phyloP scores from a whole-genome alignment of 441 rosid genomes.

The Erodium moschatum region DNA sequence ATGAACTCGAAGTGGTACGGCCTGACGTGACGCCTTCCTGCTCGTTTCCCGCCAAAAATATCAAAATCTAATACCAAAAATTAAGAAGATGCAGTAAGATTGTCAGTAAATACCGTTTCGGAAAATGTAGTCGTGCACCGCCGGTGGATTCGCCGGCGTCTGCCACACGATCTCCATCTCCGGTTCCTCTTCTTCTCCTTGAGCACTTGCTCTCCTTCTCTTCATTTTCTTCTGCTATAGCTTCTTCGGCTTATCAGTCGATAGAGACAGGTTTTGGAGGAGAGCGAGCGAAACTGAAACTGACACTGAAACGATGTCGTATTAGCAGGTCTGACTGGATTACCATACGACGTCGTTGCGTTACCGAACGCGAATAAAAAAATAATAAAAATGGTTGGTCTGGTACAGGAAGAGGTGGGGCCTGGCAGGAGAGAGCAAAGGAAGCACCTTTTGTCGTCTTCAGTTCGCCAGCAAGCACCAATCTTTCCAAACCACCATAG shows the following conservation, averaged over 20 bases:
- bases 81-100: background rate
- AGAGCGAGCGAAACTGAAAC: background rate
- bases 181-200: conserved; percentile 5
- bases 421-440: background rate
- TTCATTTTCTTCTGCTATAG: conserved; percentile 16
- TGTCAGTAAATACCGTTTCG: conserved; percentile 35
- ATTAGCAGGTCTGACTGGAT: background rate
- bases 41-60: conserved; percentile 26
- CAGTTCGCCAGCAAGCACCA: conserved; percentile 28
- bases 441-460: conserved; percentile 22
- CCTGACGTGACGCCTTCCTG: conserved; percentile 74
- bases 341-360: background rate
- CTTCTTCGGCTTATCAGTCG: background rate
- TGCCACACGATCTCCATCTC: conserved; percentile 50
- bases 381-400: background rate
- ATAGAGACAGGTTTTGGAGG: background rate
- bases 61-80: conserved; percentile 6
- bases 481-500: conserved; percentile 25
- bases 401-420: conserved; percentile 5
- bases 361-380: background rate
- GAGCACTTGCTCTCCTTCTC: conserved; percentile 22
- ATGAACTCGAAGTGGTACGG: conserved; percentile 89
- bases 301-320: conserved; percentile 2
- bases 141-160: conserved; percentile 53
- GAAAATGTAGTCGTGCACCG: conserved; percentile 57